Base-by-base conservation (phyloP, 495 filamentous ascomycete species). In the Emericellopsis terricola region DNA sequence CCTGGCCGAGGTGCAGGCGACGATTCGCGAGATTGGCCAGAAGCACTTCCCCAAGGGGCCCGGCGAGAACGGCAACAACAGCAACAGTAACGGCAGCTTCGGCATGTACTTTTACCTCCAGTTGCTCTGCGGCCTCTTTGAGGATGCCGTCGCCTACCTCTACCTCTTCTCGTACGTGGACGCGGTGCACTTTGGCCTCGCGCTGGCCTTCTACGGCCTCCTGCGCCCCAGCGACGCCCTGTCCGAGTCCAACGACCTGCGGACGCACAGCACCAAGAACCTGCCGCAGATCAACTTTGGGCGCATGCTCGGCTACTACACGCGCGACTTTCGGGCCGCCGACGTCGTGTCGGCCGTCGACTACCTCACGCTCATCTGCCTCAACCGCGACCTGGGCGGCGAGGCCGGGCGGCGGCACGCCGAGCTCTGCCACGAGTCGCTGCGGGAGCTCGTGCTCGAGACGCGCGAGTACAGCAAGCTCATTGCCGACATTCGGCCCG, bases 381-480 rank as follows among this genome's bases (percentile, higher is more conserved):
- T 99, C 32, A 94, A 96, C 46, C 69, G 76, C 21, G 91, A 94
- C 53, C 64, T 94, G 19, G 66, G 68, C 14, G 72, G 78, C 18
- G 62, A 74, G 20, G 53, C 70, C 2, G 87, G 86, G 39, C 74
- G 71, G 38, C 71, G 71, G 10, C 89, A 96, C 49, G 68, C 77
- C 21, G 62, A 69, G 1, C 67, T 94, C 27, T 96, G 87, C 53
- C 81, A 94, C 50, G 83, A 92, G 49, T 85, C 86, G 14, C 64
- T 99, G 37, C 78, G 84, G n/a, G 89, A 96, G 49, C 79, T 94
- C 34, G 81, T 93, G 24, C 65, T 99, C 14, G 89, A 96, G 56
- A 92, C 81, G 8, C 68, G 86, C 36, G 89, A 96, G 49, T 96
- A 93, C 49, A 84, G 86, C 40, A 78, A 80, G 41, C 65, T 99